Evolutionary conservation across 1,139 yeast genomes (phyloP).

Genomic region (Tardiomyces depauwii): DNA sequence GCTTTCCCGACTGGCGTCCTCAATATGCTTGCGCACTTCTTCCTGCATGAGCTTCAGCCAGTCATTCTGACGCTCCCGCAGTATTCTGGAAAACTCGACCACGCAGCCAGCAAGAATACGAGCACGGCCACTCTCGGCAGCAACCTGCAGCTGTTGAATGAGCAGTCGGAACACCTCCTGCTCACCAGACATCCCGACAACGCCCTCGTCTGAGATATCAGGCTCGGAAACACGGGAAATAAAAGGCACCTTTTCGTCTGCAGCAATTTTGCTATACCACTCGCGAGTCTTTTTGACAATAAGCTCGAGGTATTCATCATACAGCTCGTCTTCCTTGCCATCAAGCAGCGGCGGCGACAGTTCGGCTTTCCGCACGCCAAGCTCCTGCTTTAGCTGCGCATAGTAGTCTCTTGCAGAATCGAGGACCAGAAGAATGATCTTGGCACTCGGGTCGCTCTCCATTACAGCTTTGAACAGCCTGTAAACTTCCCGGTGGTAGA

Average conservation of each 20-base stretch:
- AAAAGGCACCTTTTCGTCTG: slow-evolving; percentile 54
- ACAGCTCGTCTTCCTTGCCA: slow-evolving; percentile 57
- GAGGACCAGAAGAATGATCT: slow-evolving; percentile 36
- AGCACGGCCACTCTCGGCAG: slow-evolving; percentile 79
- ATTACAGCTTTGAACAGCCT: slow-evolving; percentile 49
- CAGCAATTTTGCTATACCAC: slow-evolving; percentile 62
- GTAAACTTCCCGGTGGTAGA: slow-evolving; percentile 61
- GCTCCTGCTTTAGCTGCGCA: slow-evolving; percentile 36
- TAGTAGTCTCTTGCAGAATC: slow-evolving; percentile 67
- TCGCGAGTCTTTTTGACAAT: slow-evolving; percentile 65
- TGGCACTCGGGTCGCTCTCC: slow-evolving; percentile 46
- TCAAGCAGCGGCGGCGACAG: slow-evolving; percentile 32
- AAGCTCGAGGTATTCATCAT: slow-evolving; percentile 61
- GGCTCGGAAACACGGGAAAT: slow-evolving; percentile 58
- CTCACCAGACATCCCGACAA: slow-evolving; percentile 50
- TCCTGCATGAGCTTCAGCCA: slow-evolving; percentile 48
- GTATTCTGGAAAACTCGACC: slow-evolving; percentile 55
- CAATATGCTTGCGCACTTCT: slow-evolving; percentile 36
- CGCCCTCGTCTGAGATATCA: slow-evolving; percentile 54
- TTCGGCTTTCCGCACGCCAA: slow-evolving; percentile 26
- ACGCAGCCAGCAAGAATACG: slow-evolving; percentile 76
- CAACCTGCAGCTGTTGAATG: slow-evolving; percentile 86
- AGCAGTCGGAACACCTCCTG: slow-evolving; percentile 74
- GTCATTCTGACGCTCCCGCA: slow-evolving; percentile 47
- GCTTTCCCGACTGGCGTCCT: slow-evolving; percentile 30